Evolutionary conservation across 352 stramenopile genomes (phyloP).

Genomic region (Phytophthora idaei): DNA sequence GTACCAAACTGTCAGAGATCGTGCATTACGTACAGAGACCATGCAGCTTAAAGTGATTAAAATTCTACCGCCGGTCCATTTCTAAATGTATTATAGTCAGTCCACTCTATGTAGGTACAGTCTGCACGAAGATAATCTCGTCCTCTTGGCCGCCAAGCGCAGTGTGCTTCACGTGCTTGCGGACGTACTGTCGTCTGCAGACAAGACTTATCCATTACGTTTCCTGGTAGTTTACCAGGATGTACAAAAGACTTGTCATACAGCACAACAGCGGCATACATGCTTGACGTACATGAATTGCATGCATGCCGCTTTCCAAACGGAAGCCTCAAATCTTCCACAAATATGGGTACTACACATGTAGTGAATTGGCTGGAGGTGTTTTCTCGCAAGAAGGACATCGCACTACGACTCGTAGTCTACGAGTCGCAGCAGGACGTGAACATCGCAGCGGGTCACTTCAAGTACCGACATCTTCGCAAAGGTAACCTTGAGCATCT

Average conservation of each 20-base stretch:
- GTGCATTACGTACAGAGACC: conserved; percentile 1
- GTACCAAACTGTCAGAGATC: conserved; percentile 13
- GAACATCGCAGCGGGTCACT: not conserved
- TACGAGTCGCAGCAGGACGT: not conserved
- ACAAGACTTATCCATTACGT: too few species aligned
- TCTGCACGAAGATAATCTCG: conserved; percentile 10
- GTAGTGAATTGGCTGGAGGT: too few species aligned
- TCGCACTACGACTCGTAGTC: too few species aligned
- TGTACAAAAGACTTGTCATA: not conserved
- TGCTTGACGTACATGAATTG: too few species aligned
- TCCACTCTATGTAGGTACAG: not conserved
- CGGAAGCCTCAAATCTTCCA: too few species aligned
- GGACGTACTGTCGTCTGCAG: not conserved
- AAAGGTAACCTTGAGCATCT: not conserved
- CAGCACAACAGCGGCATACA: too few species aligned
- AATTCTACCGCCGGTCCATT: conserved; percentile 11
- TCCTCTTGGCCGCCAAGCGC: not conserved
- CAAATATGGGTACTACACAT: too few species aligned
- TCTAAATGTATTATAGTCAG: not conserved
- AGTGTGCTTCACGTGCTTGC: not conserved
- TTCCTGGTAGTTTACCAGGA: not conserved
- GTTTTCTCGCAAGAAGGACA: too few species aligned
- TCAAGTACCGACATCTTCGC: not conserved
- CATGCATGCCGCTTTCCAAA: too few species aligned
- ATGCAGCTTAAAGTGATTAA: conserved; percentile 16